Base-by-base conservation (phyloP, 495 filamentous ascomycete genomes). In the Apiosordaria backusii region DNA sequence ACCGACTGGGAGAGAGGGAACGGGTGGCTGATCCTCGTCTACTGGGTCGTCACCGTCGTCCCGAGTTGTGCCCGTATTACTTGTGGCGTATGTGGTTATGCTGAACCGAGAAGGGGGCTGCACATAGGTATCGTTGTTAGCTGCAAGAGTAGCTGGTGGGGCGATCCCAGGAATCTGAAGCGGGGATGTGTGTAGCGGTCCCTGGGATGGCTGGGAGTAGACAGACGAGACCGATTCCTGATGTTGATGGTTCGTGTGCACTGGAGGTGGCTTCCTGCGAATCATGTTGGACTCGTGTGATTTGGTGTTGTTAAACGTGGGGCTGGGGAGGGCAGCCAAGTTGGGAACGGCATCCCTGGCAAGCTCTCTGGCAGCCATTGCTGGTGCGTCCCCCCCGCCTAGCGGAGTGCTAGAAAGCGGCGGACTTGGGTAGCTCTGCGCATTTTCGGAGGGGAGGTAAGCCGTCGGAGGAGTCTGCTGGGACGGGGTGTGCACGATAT, bases 61-160 rank as follows among this genome's bases (percentile, higher is more conserved):
- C 10, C 82, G 81, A 19, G 87, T 87, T 35, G 88, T 87, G 53
- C 80, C 82, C 18, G 80, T 81, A 35, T 79, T 81, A 19, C 81
- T 82, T 3, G 86, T 81, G n/a, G 86, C 85, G 72, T 89, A 89
- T 3, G 90, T 92, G 18, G 89, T 89, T 57, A 87, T 78, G 74
- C 88, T 92, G 79, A 91, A 92, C 52, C 89, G 89, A 62, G 89
- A 93, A 0, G 75, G 72, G 7, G 87, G 89, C 60, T 88, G 81
- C 18, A 76, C 70, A 75, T 76, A 81, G 16, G 71, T 69, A 6
- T 78, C 76, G 60, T 68, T 64, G 35, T 65, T 63, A 57, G 64
- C 26, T 53, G 67, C 61, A 21, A 71, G 65, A 7, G 68, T 35
- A 19, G 68, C 53, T 50, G 65, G 54, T 16, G 64, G 61, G 27